Evolutionary conservation across 2,329 filamentous ascomycete species (phyloP).

Genomic region (Arthrobotrys pseudoclavata): DNA sequence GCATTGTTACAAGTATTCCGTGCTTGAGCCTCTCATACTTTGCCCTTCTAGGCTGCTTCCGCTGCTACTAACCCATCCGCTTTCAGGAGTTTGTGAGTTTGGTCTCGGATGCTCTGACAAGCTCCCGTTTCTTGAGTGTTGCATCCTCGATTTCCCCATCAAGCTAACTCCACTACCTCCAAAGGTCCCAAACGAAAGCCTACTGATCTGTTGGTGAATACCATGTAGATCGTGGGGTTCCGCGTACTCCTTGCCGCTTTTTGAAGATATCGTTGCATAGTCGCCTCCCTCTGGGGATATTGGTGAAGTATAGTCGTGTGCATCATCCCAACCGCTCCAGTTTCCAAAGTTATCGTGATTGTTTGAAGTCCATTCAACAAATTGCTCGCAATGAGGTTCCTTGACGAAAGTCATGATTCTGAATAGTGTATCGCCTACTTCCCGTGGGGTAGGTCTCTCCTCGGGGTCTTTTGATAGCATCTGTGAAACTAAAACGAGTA

Average conservation of each 20-base stretch:
- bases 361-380: constrained; percentile 43
- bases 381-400: constrained; percentile 58
- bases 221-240: constrained; percentile 39
- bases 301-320: constrained; percentile 43
- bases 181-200: constrained; percentile 53
- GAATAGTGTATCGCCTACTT: constrained; percentile 59
- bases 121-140: constrained; percentile 37
- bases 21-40: constrained; percentile 15
- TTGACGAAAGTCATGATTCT: constrained; percentile 57
- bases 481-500: constrained; percentile 59
- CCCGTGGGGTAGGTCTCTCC: constrained; percentile 60
- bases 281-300: constrained; percentile 18
- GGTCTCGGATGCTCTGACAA: constrained; percentile 21
- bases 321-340: constrained; percentile 59
- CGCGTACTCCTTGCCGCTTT: constrained; percentile 12
- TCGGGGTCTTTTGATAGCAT: constrained; percentile 62
- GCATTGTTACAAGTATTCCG: constrained; percentile 32
- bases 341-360: constrained; percentile 51
- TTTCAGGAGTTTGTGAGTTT: constrained; percentile 4
- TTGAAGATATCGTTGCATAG: constrained; percentile 4
- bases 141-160: constrained; percentile 6
- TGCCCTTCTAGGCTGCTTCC: constrained; percentile 19
- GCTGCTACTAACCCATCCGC: constrained; percentile 31
- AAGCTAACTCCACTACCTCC: constrained; percentile 18
- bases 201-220: constrained; percentile 44